Conservation (phyloP, 495 filamentous ascomycete species). For the Aspergillus nidulans region DNA sequence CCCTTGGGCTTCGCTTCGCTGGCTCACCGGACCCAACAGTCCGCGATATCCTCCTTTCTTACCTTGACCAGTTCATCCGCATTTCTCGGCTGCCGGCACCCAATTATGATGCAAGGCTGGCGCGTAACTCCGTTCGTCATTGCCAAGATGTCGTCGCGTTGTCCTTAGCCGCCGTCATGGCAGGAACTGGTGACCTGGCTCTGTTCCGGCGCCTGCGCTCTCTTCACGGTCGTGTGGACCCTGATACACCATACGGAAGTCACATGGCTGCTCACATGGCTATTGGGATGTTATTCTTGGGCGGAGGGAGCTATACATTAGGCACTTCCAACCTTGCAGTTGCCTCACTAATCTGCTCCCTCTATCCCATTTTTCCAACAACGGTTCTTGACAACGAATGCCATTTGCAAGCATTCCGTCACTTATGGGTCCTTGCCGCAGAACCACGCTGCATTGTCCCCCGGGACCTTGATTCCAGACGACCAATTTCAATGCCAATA, state of each 20-base stretch:
- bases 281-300: conserved; percentile 85
- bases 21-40: conserved; percentile 71
- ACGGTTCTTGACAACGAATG: conserved; percentile 87
- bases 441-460: conserved; percentile 84
- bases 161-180: conserved; percentile 84
- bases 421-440: conserved; percentile 93
- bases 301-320: conserved; percentile 86
- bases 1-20: conserved; percentile 78
- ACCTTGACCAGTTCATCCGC: conserved; percentile 82
- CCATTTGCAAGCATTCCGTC: conserved; percentile 93
- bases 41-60: conserved; percentile 75
- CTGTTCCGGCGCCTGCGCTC: conserved; percentile 86
- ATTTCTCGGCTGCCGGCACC: conserved; percentile 62
- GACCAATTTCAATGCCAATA: conserved; percentile 72
- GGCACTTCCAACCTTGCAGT: conserved; percentile 84
- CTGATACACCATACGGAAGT: conserved; percentile 83
- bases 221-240: conserved; percentile 82
- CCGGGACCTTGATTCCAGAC: conserved; percentile 76
- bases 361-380: conserved; percentile 89
- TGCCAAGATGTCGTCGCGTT: conserved; percentile 84
- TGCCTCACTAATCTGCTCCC: conserved; percentile 80
- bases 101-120: conserved; percentile 76
- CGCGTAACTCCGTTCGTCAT: conserved; percentile 77
- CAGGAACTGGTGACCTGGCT: conserved; percentile 83
- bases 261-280: conserved; percentile 92